Evolutionary conservation across 495 filamentous ascomycete species (phyloP).

Genomic region (Podospora fimiseda): DNA sequence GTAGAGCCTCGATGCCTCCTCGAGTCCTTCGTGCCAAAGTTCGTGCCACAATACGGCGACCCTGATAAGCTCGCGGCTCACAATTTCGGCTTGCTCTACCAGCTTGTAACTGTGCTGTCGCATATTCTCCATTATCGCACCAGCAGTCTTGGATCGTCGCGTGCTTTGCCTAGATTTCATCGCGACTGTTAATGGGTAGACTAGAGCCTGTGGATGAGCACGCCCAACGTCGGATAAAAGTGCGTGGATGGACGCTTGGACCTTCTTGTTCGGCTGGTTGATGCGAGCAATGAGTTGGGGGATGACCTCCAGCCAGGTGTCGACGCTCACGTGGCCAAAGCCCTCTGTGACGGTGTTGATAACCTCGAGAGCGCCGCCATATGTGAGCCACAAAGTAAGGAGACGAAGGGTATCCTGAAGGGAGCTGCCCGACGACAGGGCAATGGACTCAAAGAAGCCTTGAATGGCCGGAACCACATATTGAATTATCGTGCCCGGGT

Average conservation of each 20-base stretch:
- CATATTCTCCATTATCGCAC: slow-evolving; percentile 95
- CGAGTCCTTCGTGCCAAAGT: slow-evolving; percentile 96
- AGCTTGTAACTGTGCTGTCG: slow-evolving; percentile 87
- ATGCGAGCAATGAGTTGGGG: slow-evolving; percentile 96
- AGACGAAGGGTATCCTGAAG: slow-evolving; percentile 91
- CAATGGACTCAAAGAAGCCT: slow-evolving; percentile 94
- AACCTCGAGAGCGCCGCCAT: slow-evolving; percentile 84
- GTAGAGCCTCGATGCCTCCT: slow-evolving; percentile 86
- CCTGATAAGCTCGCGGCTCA: slow-evolving; percentile 90
- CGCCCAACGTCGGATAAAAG: slow-evolving; percentile 86
- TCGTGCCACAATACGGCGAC: slow-evolving; percentile 98
- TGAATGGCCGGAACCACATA: slow-evolving; percentile 91
- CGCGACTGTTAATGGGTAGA: slow-evolving; percentile 98
- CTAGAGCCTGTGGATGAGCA: slow-evolving; percentile 91
- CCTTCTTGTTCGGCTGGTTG: slow-evolving; percentile 82
- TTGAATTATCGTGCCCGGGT: slow-evolving; percentile 53
- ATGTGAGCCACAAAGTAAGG: slow-evolving; percentile 91
- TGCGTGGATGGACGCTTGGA: slow-evolving; percentile 84
- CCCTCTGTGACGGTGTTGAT: slow-evolving; percentile 82
- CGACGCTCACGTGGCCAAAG: slow-evolving; percentile 82
- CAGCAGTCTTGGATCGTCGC: slow-evolving; percentile 75
- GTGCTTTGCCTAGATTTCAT: slow-evolving; percentile 81
- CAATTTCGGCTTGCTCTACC: slow-evolving; percentile 89
- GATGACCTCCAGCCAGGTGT: slow-evolving; percentile 97
- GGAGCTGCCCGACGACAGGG: slow-evolving; percentile 82